A percentile compares a stretch with the other conserved stretches of the same genome.
phyloP scores from a whole-genome alignment of 2,329 filamentous ascomycete species.

The Colletotrichum graminicola region DNA sequence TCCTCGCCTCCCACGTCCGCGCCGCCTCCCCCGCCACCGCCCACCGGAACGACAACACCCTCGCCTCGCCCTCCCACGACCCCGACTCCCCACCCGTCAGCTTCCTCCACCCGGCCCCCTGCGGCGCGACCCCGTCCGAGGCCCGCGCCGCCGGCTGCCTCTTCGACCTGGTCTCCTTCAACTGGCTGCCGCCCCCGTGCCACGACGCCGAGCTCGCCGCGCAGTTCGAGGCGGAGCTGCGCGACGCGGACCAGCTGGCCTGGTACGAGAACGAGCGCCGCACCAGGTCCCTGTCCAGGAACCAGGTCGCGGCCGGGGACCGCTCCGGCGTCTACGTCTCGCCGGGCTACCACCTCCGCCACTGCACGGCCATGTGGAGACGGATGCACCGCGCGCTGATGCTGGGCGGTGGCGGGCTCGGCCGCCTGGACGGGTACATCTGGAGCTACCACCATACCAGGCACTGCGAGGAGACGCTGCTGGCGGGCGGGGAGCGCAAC shows the following conservation, averaged over 20 bases:
- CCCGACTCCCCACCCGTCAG: background rate
- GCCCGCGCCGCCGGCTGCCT: slow-evolving; percentile 33
- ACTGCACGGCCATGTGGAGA: slow-evolving; percentile 39
- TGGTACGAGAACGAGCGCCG: slow-evolving; percentile 29
- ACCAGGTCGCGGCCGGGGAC: slow-evolving; percentile 31
- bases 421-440: slow-evolving; percentile 31
- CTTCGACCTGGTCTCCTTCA: slow-evolving; percentile 37
- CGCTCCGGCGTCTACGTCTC: slow-evolving; percentile 24
- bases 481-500: background rate
- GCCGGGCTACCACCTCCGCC: slow-evolving; percentile 32
- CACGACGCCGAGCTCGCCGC: slow-evolving; percentile 29
- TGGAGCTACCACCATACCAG: slow-evolving; percentile 38
- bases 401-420: slow-evolving; percentile 27
- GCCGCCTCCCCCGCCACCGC: background rate
- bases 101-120: slow-evolving; percentile 28
- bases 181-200: slow-evolving; percentile 38
- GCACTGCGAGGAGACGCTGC: slow-evolving; percentile 38
- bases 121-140: slow-evolving; percentile 26
- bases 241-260: slow-evolving; percentile 3
- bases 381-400: slow-evolving; percentile 37
- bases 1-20: slow-evolving; percentile 4
- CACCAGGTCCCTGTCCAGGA: slow-evolving; percentile 6
- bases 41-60: slow-evolving; percentile 36
- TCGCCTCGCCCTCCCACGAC: slow-evolving; percentile 22
- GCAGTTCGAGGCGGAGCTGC: slow-evolving; percentile 25